A percentile compares a stretch with the other conserved stretches of the same genome.
These are phyloP conservation scores for Pelargonium cotyledonis DNA, from an alignment of 441 rosid genomes.

Conservation along the genomic window DNA sequence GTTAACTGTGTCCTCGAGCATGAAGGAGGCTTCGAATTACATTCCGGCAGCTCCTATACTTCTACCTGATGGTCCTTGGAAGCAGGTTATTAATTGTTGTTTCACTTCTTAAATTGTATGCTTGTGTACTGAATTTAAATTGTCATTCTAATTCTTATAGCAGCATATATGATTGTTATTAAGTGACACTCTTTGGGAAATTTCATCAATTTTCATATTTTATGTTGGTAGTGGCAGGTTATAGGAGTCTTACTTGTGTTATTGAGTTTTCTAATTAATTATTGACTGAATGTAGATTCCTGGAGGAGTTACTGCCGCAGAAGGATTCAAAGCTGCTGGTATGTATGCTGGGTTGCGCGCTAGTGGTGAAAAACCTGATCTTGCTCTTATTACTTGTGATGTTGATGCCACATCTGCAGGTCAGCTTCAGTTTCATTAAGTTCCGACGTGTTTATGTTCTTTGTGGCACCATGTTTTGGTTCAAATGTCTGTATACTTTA, in stretches of 20 bases:
- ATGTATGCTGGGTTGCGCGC: constrained; percentile 81
- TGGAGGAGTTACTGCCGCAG: constrained; percentile 93
- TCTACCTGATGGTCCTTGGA: constrained; percentile 81
- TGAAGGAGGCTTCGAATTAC: constrained; percentile 42
- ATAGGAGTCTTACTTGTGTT: neutral
- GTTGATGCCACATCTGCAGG: constrained; percentile 83
- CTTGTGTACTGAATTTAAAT: neutral
- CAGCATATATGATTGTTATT: no score
- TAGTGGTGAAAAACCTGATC: constrained; percentile 82
- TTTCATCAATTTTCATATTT: no score
- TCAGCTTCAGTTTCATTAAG: constrained; percentile 21
- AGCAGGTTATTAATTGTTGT: constrained; percentile 39
- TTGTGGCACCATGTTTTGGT: neutral
- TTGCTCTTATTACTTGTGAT: constrained; percentile 81
- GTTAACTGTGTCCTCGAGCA: constrained; percentile 27
- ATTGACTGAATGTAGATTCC: constrained; percentile 44
- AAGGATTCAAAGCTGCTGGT: constrained; percentile 84
- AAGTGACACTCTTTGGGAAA: no score
- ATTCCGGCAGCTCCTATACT: constrained; percentile 82
- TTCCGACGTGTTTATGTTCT: neutral
- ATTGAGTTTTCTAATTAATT: neutral
- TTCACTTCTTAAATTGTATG: neutral
- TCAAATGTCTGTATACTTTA: neutral
- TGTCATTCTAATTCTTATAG: neutral
- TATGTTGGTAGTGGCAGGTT: no score